Evolutionary conservation across 805 yeast genomes (phyloP).

Genomic region (Cyberlindnera petersonii): DNA sequence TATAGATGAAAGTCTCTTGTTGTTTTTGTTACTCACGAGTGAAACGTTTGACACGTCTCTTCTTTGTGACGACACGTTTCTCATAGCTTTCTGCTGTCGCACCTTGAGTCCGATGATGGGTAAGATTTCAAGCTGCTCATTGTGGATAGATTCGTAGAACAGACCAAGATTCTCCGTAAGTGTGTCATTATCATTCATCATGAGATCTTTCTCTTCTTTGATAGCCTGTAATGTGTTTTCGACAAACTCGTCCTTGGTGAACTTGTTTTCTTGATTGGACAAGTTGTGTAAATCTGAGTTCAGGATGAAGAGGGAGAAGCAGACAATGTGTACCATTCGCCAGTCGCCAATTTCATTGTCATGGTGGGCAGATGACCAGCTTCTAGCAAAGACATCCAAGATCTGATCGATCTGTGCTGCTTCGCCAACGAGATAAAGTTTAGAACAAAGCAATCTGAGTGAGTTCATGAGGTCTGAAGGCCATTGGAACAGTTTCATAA

Average conservation of each 20-base stretch:
- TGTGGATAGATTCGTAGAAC: constrained; percentile 36
- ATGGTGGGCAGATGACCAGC: constrained; percentile 54
- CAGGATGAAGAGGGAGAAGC: constrained; percentile 66
- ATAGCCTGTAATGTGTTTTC: constrained; percentile 49
- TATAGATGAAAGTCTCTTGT: constrained; percentile 25
- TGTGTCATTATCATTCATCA: background rate
- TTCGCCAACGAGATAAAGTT: constrained; percentile 75
- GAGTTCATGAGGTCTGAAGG: constrained; percentile 51
- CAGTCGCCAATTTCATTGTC: constrained; percentile 44
- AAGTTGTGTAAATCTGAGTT: constrained; percentile 75
- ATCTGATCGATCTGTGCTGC: constrained; percentile 77
- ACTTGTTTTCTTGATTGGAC: constrained; percentile 32
- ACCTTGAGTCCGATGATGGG: constrained; percentile 7
- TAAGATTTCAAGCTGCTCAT: constrained; percentile 18
- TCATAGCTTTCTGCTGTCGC: constrained; percentile 8
- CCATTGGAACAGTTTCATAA: constrained; percentile 40
- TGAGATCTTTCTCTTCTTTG: constrained; percentile 18
- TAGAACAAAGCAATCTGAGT: constrained; percentile 57
- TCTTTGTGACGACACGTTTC: constrained; percentile 11
- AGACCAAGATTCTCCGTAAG: constrained; percentile 24
- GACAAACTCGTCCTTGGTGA: constrained; percentile 42
- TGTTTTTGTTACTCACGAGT: constrained; percentile 17
- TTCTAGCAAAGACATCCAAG: constrained; percentile 60
- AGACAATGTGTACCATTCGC: constrained; percentile 63
- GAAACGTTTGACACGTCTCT: constrained; percentile 22